A percentile compares a stretch with the other conserved stretches of the same genome.
These are phyloP conservation scores for Pyrus betulifolia DNA, from an alignment of 306 rosid species.

Conservation along the genomic window DNA sequence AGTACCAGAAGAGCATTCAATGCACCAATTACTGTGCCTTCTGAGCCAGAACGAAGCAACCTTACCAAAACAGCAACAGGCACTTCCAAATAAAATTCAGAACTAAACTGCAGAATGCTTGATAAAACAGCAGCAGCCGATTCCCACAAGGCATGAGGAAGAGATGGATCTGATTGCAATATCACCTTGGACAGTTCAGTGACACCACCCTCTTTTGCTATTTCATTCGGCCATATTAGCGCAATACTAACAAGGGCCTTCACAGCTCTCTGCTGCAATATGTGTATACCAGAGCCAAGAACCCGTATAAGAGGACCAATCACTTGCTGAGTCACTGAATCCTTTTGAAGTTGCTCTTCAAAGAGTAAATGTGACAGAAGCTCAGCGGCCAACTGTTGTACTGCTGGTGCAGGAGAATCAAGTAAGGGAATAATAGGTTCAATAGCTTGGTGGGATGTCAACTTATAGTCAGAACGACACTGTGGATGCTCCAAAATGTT, in stretches of 20 bases:
- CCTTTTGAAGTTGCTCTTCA: slow-evolving; percentile 88
- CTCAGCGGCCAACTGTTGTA: slow-evolving; percentile 96
- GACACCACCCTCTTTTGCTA: slow-evolving; percentile 97
- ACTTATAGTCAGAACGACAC: slow-evolving; percentile 79
- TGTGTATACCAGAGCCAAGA: slow-evolving; percentile 84
- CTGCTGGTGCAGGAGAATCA: slow-evolving; percentile 83
- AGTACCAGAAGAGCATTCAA: slow-evolving; percentile 93
- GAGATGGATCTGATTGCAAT: slow-evolving; percentile 87
- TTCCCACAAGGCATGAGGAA: slow-evolving; percentile 97
- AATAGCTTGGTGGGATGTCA: slow-evolving; percentile 79
- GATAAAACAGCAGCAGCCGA: slow-evolving; percentile 93
- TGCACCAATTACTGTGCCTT: slow-evolving; percentile 77
- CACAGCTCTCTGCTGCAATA: slow-evolving; percentile 95
- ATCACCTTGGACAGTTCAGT: slow-evolving; percentile 85
- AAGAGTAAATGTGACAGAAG: slow-evolving; percentile 85
- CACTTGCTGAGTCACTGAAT: slow-evolving; percentile 79
- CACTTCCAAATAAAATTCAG: slow-evolving; percentile 94
- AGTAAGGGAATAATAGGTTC: slow-evolving; percentile 91
- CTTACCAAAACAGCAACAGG: slow-evolving; percentile 95
- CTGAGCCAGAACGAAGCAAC: slow-evolving; percentile 92
- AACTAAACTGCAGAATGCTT: slow-evolving; percentile 91
- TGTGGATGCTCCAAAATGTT: slow-evolving; percentile 92
- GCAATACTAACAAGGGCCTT: slow-evolving; percentile 94
- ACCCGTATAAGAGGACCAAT: slow-evolving; percentile 83
- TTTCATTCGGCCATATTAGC: slow-evolving; percentile 93